Evolutionary conservation across 2,329 filamentous ascomycete species (phyloP).

Genomic region (Incumbomyces delicatus): DNA sequence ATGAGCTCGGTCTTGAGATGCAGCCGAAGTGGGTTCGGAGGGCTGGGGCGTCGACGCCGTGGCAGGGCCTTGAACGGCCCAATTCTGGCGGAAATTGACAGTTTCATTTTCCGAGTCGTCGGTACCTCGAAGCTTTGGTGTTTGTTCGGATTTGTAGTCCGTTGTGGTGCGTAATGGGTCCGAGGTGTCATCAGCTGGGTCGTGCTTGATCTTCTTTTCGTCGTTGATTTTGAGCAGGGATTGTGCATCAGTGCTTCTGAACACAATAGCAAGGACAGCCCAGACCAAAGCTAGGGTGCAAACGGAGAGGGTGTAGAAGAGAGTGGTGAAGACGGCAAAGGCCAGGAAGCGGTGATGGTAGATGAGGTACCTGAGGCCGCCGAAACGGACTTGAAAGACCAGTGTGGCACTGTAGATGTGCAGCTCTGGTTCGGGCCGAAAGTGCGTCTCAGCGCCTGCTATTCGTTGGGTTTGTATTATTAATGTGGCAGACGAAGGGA

Average conservation of each 20-base stretch:
- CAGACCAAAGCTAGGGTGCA: conserved; percentile 57
- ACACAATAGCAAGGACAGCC: conserved; percentile 38
- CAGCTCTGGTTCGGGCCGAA: conserved; percentile 29
- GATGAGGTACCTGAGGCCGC: conserved; percentile 71
- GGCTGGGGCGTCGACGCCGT: neutral
- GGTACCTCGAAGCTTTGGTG: conserved; percentile 11
- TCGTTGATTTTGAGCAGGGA: neutral
- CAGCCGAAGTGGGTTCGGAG: neutral
- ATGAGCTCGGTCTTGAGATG: neutral
- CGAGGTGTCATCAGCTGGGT: conserved; percentile 3
- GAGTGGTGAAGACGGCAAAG: conserved; percentile 56
- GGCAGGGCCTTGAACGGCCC: conserved; percentile 37
- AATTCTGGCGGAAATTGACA: conserved; percentile 40
- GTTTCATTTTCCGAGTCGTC: conserved; percentile 22
- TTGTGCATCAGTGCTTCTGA: conserved; percentile 11
- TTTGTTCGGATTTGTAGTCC: conserved; percentile 10
- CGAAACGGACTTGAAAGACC: conserved; percentile 62
- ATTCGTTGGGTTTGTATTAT: conserved; percentile 60
- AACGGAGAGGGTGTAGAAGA: conserved; percentile 72
- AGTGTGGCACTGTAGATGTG: conserved; percentile 67
- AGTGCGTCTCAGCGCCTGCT: conserved; percentile 13
- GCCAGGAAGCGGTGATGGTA: conserved; percentile 66
- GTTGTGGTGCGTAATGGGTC: conserved; percentile 1
- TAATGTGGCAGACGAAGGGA: conserved; percentile 47
- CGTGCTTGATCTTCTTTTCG: conserved; percentile 3